Base-by-base conservation (phyloP, 176 grass and related monocot genomes). In the Pontederia paniculata region DNA sequence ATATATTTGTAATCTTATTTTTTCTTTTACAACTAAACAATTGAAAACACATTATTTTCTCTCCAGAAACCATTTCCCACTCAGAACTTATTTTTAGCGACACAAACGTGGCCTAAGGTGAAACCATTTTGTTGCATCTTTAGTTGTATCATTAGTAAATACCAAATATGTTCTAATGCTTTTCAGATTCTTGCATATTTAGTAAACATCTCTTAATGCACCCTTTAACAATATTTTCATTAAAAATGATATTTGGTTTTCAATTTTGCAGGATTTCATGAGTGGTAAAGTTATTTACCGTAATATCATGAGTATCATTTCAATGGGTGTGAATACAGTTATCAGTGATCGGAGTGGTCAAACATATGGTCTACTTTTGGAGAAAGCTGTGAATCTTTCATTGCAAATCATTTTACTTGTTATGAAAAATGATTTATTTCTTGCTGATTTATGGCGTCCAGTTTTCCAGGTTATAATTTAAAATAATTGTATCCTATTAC, bases 351-450 rank as follows among this genome's bases (percentile, higher is more conserved):
- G 86, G 45, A 87, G 76, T 64, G 83, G 78, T 11, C 86, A 90
- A 64, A 80, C 72, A 49, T 97, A 97, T 13, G 86, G 91, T 23
- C 58, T 73, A 57, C 70, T 90, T 64, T 65, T 90, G 44, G 91
- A 97, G 82, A 86, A 87, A 74, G 51, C 77, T 76, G 77, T 97
- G 43, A 80, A 87, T 76, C 68, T 89, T 52, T 97, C 83, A 74
- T 74, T 97, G 63, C 81, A 97, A 70, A 86, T 97, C 73, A 70
- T 90, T 81, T 66, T 97, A 73, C 86, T 97, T 78, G 83, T 86
- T 13, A 86, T 87, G 83, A 79, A 87, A 50, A 88, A 63, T 59
- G 91, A 97, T 79, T 53, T 90, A 43, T 67, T 68, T 68, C 91
- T 97, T 76, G 76, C 91, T 76, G 86, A 97, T 77, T 69, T 83